Evolutionary conservation across 331 rosid genomes (phyloP).

Genomic region (Acacia pycnantha): DNA sequence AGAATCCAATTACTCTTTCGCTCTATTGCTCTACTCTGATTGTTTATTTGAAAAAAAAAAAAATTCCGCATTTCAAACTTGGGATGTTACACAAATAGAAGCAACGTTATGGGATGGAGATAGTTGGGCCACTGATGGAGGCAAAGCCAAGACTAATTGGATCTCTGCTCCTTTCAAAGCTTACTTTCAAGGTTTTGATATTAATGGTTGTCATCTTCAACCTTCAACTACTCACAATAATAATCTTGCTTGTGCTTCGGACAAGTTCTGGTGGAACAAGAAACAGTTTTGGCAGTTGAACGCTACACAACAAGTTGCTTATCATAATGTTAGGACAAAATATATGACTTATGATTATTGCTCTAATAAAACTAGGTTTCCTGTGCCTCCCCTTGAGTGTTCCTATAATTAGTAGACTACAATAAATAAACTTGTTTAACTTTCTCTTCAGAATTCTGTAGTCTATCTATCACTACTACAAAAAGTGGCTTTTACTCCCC

Average conservation of each 20-base stretch:
- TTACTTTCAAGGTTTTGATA: constrained; percentile 45
- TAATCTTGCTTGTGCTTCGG: constrained; percentile 25
- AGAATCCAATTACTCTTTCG: no score
- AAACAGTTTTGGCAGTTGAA: constrained; percentile 34
- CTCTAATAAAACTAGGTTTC: constrained; percentile 35
- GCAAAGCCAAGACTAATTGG: constrained; percentile 52
- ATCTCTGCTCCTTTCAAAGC: constrained; percentile 59
- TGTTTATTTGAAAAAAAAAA: no score
- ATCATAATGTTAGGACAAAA: constrained; percentile 37
- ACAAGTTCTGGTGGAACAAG: constrained; percentile 45
- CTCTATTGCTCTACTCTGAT: no score
- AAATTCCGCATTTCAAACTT: no score
- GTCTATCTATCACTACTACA: background rate
- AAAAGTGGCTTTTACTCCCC: no score
- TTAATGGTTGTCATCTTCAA: constrained; percentile 38
- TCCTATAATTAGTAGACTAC: background rate
- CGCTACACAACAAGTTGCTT: background rate
- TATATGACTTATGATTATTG: constrained; percentile 55
- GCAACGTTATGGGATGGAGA: constrained; percentile 59
- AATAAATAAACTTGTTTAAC: no score
- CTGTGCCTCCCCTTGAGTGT: constrained; percentile 54
- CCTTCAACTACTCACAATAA: background rate
- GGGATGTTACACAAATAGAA: no score
- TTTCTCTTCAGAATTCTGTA: background rate
- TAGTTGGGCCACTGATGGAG: constrained; percentile 71